Evolutionary conservation across 345 rosid genomes (phyloP).

Genomic region (thale cress (Arabidopsis thaliana)): DNA sequence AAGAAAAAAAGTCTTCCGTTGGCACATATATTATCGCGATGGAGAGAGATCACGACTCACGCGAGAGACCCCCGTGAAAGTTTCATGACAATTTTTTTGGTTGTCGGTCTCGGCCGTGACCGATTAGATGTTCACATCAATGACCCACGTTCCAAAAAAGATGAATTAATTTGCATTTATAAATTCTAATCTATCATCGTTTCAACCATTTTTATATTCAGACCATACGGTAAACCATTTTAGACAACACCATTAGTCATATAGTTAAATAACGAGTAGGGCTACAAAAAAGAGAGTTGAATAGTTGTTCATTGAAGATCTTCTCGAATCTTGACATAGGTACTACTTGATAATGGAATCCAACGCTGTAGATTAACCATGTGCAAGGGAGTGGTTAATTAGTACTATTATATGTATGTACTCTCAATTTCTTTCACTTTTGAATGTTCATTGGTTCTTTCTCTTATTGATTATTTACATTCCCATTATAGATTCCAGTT

Average conservation of each 20-base stretch:
- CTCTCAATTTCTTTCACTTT: not conserved
- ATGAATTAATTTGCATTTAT: not conserved
- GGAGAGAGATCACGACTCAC: conserved; percentile 17
- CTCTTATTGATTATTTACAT: conserved; percentile 25
- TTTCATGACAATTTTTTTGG: conserved; percentile 11
- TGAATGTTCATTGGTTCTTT: conserved; percentile 20
- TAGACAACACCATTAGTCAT: not conserved
- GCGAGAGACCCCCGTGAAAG: conserved; percentile 7
- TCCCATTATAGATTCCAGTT: conserved; percentile 37
- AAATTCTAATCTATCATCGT: not conserved
- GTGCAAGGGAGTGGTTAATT: conserved; percentile 20
- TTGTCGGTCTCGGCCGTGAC: conserved; percentile 30
- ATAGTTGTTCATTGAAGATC: conserved; percentile 14
- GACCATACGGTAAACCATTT: not conserved
- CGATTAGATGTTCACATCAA: conserved; percentile 30
- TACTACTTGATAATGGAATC: conserved; percentile 8
- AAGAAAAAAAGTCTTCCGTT: not conserved
- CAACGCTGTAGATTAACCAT: not conserved
- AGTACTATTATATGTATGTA: not conserved
- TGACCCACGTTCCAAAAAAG: not conserved
- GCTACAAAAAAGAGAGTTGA: not conserved
- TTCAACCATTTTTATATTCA: not conserved
- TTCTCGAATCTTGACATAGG: not conserved
- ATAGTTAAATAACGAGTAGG: too few species aligned
- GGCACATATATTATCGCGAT: conserved; percentile 5